Evolutionary conservation across 768 basidiomycete genomes (phyloP).

Genomic region (Trametes gibbosa): DNA sequence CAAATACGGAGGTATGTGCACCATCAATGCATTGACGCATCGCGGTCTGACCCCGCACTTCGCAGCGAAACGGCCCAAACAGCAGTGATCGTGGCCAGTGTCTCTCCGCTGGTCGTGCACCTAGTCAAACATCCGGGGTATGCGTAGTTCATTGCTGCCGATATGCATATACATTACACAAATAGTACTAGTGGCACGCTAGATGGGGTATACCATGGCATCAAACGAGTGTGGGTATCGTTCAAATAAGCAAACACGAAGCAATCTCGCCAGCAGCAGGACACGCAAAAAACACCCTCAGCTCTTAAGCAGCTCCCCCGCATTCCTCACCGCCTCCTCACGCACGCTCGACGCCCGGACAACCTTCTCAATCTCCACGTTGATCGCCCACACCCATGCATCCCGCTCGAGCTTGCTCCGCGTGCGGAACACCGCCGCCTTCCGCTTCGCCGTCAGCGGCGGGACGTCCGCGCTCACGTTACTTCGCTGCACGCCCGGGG

Average conservation of each 20-base stretch:
- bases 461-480: slow-evolving; percentile 38
- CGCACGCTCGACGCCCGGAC: slow-evolving; percentile 58
- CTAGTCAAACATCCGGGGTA: not conserved
- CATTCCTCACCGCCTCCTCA: slow-evolving; percentile 63
- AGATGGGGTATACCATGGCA: not conserved
- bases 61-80: slow-evolving; percentile 84
- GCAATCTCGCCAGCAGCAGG: not conserved
- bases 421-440: slow-evolving; percentile 64
- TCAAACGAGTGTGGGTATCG: not conserved
- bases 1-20: slow-evolving; percentile 80
- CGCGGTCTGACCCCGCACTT: not conserved
- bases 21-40: slow-evolving; percentile 24
- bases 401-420: slow-evolving; percentile 88
- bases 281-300: not conserved
- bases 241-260: not conserved
- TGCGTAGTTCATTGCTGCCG: slow-evolving; percentile 2
- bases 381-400: slow-evolving; percentile 93
- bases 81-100: slow-evolving; percentile 27
- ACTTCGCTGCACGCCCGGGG: slow-evolving; percentile 3
- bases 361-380: slow-evolving; percentile 83
- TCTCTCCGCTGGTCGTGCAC: not conserved
- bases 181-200: not conserved
- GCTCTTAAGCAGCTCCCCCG: slow-evolving; percentile 51
- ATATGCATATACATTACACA: slow-evolving; percentile 8
- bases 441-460: slow-evolving; percentile 53